Evolutionary conservation across 345 rosid genomes (phyloP), one percentile per base, ranked within the genome.

Genomic region (Populus pruinosa): DNA sequence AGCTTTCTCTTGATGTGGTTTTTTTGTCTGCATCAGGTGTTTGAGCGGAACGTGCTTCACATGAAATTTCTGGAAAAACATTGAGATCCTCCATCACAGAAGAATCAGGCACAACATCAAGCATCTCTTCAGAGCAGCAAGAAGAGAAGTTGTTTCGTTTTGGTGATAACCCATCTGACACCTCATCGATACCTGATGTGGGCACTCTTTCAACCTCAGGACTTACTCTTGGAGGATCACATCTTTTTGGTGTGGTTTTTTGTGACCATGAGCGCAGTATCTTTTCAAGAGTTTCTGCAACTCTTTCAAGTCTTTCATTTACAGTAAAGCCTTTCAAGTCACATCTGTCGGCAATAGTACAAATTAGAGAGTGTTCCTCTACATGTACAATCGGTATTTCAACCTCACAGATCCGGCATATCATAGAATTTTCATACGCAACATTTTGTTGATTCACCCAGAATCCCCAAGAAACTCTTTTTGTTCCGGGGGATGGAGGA

Each of bases 311-410:
- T 65, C 97, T 87, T 80, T 91, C 89, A 76, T 92, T 90, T 35
- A 93, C 89, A 70, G 89, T 83, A 75, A 96, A 85, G 68, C 97
- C 95, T 86, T 96, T 96, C 88, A 93, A 82, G 85, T 96, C 99
- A 84, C 99, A 96, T 81, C 99, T 90, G 81, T 96, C 98, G 81
- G 96, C 95, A 73, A 93, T 90, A 13, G 97, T 93, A 80, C 98
- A 96, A 78, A 96, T 92, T 25, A 87, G 84, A 86, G 99, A 96
- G 86, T 96, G 99, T 82, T 93, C 98, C 86, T 92, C 97, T 65
- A 96, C 99, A 78, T 93, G 99, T 68, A 93, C 97, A 67, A 91
- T 91, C n/a, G 99, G 99, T 88, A 96, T 96, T 83, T 93, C 97
- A 55, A 93, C 97, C 89, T 96, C 99, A 85, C 99, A 96, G 55